A percentile compares a stretch with the other conserved stretches of the same genome.
These are phyloP conservation scores for Trichosanthes truncata DNA, from an alignment of 306 rosid genomes.

Conservation along the genomic window DNA sequence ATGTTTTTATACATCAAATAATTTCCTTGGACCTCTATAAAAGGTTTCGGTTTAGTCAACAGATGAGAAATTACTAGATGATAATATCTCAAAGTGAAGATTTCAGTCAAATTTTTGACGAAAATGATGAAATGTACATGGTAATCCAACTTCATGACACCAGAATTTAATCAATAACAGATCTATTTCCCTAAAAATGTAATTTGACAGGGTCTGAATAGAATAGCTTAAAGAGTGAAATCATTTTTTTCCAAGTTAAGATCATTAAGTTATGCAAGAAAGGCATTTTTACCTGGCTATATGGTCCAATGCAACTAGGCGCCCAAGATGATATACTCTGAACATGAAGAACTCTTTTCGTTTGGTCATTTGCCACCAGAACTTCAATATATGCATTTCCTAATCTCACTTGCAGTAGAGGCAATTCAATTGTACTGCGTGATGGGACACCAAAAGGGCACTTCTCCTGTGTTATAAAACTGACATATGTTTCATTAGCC, in stretches of 20 bases:
- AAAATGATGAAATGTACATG: background rate
- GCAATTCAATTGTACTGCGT: conserved; percentile 90
- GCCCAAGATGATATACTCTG: conserved; percentile 97
- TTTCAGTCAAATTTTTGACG: background rate
- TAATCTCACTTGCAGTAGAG: conserved; percentile 49
- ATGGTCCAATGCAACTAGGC: conserved; percentile 99
- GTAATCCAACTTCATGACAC: background rate
- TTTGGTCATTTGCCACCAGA: conserved; percentile 54
- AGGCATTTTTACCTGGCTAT: conserved; percentile 63
- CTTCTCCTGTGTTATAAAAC: conserved; percentile 67
- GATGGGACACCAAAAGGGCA: conserved; percentile 93
- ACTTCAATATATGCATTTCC: conserved; percentile 76
- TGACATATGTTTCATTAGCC: conserved; percentile 77
- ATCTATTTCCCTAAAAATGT: background rate
- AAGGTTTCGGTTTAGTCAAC: background rate
- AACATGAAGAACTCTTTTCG: conserved; percentile 87
- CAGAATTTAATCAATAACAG: background rate
- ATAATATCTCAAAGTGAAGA: background rate
- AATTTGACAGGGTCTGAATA: background rate
- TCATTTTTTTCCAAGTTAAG: background rate
- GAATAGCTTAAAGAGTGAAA: background rate
- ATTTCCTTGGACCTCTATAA: background rate
- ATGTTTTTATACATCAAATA: background rate
- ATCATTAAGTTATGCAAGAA: background rate
- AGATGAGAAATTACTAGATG: background rate